Base-by-base conservation (phyloP, 192 early-diverging fungal genomes). In the Mortierella claussenii region DNA sequence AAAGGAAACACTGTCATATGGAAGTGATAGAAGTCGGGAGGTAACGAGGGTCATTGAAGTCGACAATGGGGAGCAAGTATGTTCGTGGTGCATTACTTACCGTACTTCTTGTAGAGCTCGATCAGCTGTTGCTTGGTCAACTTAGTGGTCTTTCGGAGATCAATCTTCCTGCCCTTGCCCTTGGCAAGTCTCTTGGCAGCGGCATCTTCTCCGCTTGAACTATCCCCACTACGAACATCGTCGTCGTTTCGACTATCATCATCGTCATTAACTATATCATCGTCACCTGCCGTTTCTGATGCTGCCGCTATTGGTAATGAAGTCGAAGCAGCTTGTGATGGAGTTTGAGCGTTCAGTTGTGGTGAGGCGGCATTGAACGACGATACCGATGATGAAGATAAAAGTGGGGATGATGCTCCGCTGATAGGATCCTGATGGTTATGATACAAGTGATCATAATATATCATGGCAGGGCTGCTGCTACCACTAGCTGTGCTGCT, bases 131-230 rank as follows among this genome's bases (percentile, higher is more conserved):
- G 52, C 37, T 67, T 76, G 15, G 64, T 54, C 8, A 48, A 45
- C 9, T 50, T 47, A n/a, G 36, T 76, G 2, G 73, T 76, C 59
- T 50, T 67, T 26, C 65, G 64, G 30, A 76, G 57, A 62, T 76
- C 73, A 7, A 76, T 34, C 37, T 56, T 53, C 28, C 51, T 48
- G 12, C 44, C 34, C 24, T 67, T 67, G n/a, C 58, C 36, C 55
- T 34, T 33, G 3, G 37, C 20, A 23, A n/a, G n/a, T n/a, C 13
- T 71, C 45, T 63, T 56, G 21, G 42, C 46, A 30, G 34, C 37
- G 11, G 43, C 28, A 37, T 10, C 28, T 24, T 71, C 36, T 17
- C 8, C 27, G 33, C 31, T 33, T 44, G 21, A 1, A 1, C 48
- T n/a, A 48, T 20, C 46, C 13, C 37, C 37, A 7, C 51, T 32